Base-by-base conservation (phyloP, 2,329 filamentous ascomycete species). In the Fusarium sp. region DNA sequence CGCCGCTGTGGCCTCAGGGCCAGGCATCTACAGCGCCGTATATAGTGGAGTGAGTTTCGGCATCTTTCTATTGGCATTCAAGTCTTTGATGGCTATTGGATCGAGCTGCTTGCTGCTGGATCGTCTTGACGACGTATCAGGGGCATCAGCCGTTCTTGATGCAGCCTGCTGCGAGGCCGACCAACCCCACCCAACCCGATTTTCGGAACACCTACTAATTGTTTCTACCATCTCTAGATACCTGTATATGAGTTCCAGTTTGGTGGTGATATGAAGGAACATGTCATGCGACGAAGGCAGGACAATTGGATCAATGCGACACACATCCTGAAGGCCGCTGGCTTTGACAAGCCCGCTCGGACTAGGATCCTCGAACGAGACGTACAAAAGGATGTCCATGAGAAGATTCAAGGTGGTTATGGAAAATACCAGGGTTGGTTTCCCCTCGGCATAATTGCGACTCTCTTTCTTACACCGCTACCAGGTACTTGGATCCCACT, bases 221-320 rank as follows among this genome's bases (percentile, higher is more conserved):
- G 18, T 54, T 64, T 29, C 64, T 69, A 60, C 66, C 59, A 20
- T 60, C 58, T 67, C 66, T 79, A 98, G 94, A 95, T 98, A 71
- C 96, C 96, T 38, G 96, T 98, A 13, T 98, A 96, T 82, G 96
- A 98, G 81, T 96, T 91, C 84, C 95, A 97, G 82, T 92, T 97
- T 78, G 94, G 92, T 38, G 88, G 87, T 75, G 94, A 97, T 81
- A 81, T 91, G 35, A 92, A 93, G 80, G 90, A 93, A 79, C 94
- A 98, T 93, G 93, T 98, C 75, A 99, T 99, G 96, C 93, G 96
- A 82, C 91, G 96, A 60, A 92, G 96, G 69, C 90, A 91, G 62
- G 96, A 99, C 83, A 92, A 98, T 84, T 99, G 96, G 95, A 96
- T 99, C 85, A 99, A 99, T 87, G 96, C 96, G n/a, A 99, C 96